These are phyloP conservation scores for Byssochlamys sp. DNA, from an alignment of 2,329 filamentous ascomycete genomes.

Conservation along the genomic window DNA sequence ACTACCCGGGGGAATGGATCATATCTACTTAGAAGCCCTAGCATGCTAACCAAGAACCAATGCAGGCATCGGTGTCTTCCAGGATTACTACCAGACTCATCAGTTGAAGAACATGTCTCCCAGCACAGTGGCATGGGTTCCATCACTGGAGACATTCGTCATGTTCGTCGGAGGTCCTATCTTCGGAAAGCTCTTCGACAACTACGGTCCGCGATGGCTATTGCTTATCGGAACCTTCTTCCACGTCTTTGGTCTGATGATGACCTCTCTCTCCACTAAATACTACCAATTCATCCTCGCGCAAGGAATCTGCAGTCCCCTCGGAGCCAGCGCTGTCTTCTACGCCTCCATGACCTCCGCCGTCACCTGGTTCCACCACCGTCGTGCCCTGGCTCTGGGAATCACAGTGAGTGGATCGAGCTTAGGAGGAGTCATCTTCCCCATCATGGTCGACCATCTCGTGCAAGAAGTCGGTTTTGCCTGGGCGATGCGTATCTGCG, in stretches of 20 bases:
- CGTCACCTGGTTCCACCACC: conserved; percentile 45
- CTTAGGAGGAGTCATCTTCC: conserved; percentile 51
- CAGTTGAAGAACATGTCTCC: conserved; percentile 29
- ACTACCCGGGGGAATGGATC: no score
- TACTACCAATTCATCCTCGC: conserved; percentile 51
- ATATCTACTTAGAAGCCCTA: no score
- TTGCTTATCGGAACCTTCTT: conserved; percentile 40
- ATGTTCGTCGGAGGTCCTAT: conserved; percentile 17
- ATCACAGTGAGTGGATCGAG: conserved; percentile 47
- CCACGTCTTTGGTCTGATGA: conserved; percentile 52
- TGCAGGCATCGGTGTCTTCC: conserved; percentile 32
- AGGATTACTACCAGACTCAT: conserved; percentile 35
- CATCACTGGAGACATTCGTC: conserved; percentile 35
- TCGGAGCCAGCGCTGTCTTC: conserved; percentile 44
- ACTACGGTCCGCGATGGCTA: conserved; percentile 1
- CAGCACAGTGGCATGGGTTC: conserved; percentile 35
- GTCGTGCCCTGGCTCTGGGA: conserved; percentile 46
- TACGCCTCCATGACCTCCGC: conserved; percentile 31
- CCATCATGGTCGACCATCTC: conserved; percentile 51
- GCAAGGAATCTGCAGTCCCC: conserved; percentile 45
- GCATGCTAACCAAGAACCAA: background rate
- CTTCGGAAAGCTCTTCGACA: conserved; percentile 12
- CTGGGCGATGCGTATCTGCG: conserved; percentile 49
- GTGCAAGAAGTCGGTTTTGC: conserved; percentile 45
- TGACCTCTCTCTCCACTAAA: conserved; percentile 44